Evolutionary conservation across 1,139 yeast genomes (phyloP).

Genomic region (Zygosaccharomyces sapae): DNA sequence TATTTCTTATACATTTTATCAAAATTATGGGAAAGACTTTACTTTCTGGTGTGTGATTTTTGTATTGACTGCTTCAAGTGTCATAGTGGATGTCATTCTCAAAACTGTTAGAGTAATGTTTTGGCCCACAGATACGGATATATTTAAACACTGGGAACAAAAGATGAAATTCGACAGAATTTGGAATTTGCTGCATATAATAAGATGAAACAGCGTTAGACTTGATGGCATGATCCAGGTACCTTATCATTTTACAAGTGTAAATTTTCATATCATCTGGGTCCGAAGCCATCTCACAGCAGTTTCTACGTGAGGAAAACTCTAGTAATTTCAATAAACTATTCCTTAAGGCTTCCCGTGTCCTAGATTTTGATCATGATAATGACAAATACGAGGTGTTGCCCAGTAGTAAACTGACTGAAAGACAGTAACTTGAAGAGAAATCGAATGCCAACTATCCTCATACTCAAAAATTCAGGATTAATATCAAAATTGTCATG

Average conservation of each 20-base stretch:
- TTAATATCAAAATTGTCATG: conserved; percentile 34
- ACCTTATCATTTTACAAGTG: conserved; percentile 29
- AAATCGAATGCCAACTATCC: background rate
- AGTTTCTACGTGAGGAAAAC: conserved; percentile 20
- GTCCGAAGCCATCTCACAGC: conserved; percentile 15
- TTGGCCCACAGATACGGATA: conserved; percentile 70
- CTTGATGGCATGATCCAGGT: conserved; percentile 43
- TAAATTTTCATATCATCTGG: conserved; percentile 17
- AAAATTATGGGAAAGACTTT: conserved; percentile 70
- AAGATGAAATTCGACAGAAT: conserved; percentile 57
- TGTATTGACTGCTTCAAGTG: conserved; percentile 51
- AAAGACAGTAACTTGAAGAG: conserved; percentile 35
- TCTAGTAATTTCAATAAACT: conserved; percentile 23
- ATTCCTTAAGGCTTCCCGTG: background rate
- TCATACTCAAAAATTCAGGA: conserved; percentile 37
- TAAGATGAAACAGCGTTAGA: conserved; percentile 82
- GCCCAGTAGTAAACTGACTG: conserved; percentile 66
- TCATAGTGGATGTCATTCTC: conserved; percentile 60
- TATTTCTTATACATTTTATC: conserved; percentile 63
- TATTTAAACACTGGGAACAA: conserved; percentile 72
- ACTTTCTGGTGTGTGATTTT: conserved; percentile 84
- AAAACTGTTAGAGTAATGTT: conserved; percentile 55
- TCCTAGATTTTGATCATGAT: conserved; percentile 11
- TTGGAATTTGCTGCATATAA: conserved; percentile 69
- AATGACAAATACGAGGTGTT: conserved; percentile 47